Evolutionary conservation across 352 stramenopile species (phyloP).

Genomic region (Aphanomyces astaci): DNA sequence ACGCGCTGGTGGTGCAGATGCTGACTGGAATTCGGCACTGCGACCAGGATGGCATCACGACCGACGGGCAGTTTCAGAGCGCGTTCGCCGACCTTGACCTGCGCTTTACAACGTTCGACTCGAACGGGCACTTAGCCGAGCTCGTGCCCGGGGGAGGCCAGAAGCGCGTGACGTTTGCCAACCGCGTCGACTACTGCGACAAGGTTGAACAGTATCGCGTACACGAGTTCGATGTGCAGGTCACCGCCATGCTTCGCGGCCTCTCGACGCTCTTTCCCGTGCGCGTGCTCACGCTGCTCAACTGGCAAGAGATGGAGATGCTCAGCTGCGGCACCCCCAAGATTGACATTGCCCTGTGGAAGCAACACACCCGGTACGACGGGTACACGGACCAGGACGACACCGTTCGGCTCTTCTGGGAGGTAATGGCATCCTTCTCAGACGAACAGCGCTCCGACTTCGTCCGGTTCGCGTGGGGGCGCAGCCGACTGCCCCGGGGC

Average conservation of each 20-base stretch:
- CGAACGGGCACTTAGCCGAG: constrained; percentile 74
- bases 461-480: constrained; percentile 91
- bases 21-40: constrained; percentile 80
- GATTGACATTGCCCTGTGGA: constrained; percentile 84
- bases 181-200: constrained; percentile 76
- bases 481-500: constrained; percentile 82
- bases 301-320: constrained; percentile 86
- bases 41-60: constrained; percentile 72
- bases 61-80: constrained; percentile 61
- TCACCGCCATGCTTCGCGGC: constrained; percentile 68
- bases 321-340: constrained; percentile 86
- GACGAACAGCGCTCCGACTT: constrained; percentile 87
- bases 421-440: constrained; percentile 77
- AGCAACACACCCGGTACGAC: constrained; percentile 85
- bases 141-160: constrained; percentile 62
- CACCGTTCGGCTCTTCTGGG: constrained; percentile 85
- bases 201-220: constrained; percentile 74
- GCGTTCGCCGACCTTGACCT: constrained; percentile 69
- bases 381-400: constrained; percentile 76
- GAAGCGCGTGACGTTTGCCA: constrained; percentile 71
- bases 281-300: constrained; percentile 82
- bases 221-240: constrained; percentile 61
- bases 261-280: constrained; percentile 78
- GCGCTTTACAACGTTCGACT: constrained; percentile 75
- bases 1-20: constrained; percentile 86